Percentiles rank a stretch among this genome's conserved stretches.
Conservation (phyloP, 192 early-diverging fungal species). For the Coemansia sp. region DNA sequence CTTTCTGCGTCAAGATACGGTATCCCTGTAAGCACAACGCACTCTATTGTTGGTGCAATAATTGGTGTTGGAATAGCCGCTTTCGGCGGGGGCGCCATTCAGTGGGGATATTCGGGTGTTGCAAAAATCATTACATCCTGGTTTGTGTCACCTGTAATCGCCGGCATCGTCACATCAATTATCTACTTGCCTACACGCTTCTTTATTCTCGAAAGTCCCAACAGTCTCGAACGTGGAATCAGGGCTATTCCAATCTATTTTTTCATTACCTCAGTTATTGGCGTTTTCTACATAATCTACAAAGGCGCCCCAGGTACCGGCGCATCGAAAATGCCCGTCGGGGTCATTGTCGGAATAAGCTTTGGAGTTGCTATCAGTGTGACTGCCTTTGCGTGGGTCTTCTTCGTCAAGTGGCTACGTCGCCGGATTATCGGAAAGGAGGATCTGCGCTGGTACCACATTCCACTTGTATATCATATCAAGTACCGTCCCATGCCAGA, state of each 20-base stretch:
- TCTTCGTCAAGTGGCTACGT: slow-evolving; percentile 66
- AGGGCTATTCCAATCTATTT: slow-evolving; percentile 71
- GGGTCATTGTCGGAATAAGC: slow-evolving; percentile 61
- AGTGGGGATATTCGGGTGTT: slow-evolving; percentile 60
- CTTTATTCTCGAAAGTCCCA: slow-evolving; percentile 60
- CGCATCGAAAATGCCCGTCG: slow-evolving; percentile 42
- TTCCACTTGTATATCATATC: slow-evolving; percentile 62
- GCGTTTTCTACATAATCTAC: slow-evolving; percentile 70
- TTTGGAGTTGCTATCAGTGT: slow-evolving; percentile 61
- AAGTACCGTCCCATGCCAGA: slow-evolving; percentile 51
- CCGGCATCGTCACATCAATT: slow-evolving; percentile 64
- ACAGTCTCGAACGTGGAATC: slow-evolving; percentile 68
- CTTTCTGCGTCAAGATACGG: slow-evolving; percentile 66
- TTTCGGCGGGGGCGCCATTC: slow-evolving; percentile 62
- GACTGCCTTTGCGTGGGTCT: slow-evolving; percentile 60
- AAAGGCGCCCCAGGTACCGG: slow-evolving; percentile 64
- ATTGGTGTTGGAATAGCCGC: slow-evolving; percentile 73
- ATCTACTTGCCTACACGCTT: slow-evolving; percentile 68
- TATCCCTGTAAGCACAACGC: slow-evolving; percentile 76
- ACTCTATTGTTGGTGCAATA: slow-evolving; percentile 81
- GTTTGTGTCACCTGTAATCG: slow-evolving; percentile 70
- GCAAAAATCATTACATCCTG: slow-evolving; percentile 72
- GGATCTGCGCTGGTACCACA: slow-evolving; percentile 71
- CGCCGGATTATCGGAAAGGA: slow-evolving; percentile 67
- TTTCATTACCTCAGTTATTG: slow-evolving; percentile 63